Base-by-base conservation (phyloP, 768 basidiomycete genomes). In the Phylloporus sp. region DNA sequence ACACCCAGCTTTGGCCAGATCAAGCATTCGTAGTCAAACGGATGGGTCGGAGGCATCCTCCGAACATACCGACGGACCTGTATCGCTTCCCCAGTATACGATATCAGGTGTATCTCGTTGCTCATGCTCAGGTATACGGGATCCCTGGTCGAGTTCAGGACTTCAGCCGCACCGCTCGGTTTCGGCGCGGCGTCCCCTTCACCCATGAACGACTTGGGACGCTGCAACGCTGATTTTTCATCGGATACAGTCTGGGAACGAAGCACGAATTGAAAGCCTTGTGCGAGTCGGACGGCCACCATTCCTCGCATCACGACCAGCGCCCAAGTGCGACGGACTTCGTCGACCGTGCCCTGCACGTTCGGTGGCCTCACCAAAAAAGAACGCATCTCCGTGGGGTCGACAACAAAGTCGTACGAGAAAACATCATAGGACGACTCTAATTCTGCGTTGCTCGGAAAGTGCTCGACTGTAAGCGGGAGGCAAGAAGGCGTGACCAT, bases 181-280 rank as follows among this genome's bases (percentile, higher is more conserved):
- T 78, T 80, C 2, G 81, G 79, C 4, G 68, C 72, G 36, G 73
- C 59, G 18, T 82, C 71, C 36, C 76, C 84, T 34, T 85, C 84
- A 0, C 73, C 70, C 52, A 79, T 60, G 57, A 85, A 82, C 23
- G 83, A 80, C 59, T 83, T 81, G 18, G 76, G 68, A 49, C 83
- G 75, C 27, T 80, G 70, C 41, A 77, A 59, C 10, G 64, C 51
- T 50, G 67, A 53, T n/a, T 66, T 67, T 29, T 74, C 73, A 15
- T 74, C 69, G 43, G 58, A 53, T 1, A 50, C 47, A 29, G 61
- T 65, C 15, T 63, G 56, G 9, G 80, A 76, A 22, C 77, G 76
- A 16, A 94, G 72, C 20, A 97, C 82, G 60, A 97, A 91, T 65
- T 97, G 95, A 69, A 97, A 98, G 20, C 95, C 95, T 68, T 97